Conservation (phyloP, 73 alveolate genomes). For the Breviolum minutum region DNA sequence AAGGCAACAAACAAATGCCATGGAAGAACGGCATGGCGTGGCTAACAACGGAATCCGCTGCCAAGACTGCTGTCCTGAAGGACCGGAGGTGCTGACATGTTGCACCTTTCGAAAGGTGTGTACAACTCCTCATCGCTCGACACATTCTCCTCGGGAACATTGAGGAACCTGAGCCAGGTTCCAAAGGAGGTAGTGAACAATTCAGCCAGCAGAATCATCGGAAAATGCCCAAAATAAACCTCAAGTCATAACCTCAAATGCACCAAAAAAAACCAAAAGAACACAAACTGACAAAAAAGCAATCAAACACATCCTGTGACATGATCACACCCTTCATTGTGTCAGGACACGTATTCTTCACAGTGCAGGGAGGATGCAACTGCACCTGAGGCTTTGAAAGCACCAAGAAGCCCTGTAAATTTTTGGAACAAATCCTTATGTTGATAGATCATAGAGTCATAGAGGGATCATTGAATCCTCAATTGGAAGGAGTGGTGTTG, state of each 20-base stretch:
- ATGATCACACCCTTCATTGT: not conserved
- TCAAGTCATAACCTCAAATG: too few relatives aligned
- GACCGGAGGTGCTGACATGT: slow-evolving; percentile 85
- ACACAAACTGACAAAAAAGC: too few relatives aligned
- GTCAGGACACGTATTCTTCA: slow-evolving; percentile 61
- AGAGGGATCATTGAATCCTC: not conserved
- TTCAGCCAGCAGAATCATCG: too few relatives aligned
- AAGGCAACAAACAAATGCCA: not conserved
- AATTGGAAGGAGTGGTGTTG: not conserved
- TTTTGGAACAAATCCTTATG: not conserved
- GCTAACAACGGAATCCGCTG: not conserved
- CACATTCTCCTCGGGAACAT: slow-evolving; percentile 73
- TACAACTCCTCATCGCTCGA: slow-evolving; percentile 82
- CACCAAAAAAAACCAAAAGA: too few relatives aligned
- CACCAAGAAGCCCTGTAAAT: not conserved
- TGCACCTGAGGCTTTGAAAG: slow-evolving; percentile 27
- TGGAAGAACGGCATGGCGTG: too few relatives aligned
- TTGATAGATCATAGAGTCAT: not conserved
- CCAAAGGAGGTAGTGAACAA: not conserved
- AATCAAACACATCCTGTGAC: too few relatives aligned
- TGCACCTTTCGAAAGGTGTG: slow-evolving; percentile 89
- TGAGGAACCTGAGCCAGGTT: slow-evolving; percentile 61
- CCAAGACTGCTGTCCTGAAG: slow-evolving; percentile 45
- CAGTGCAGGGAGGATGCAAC: slow-evolving; percentile 85
- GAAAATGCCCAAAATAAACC: too few relatives aligned